These are phyloP conservation scores for Encephalitozoon intestinalis DNA, from an alignment of 371 early-diverging fungal species.

Conservation along the genomic window DNA sequence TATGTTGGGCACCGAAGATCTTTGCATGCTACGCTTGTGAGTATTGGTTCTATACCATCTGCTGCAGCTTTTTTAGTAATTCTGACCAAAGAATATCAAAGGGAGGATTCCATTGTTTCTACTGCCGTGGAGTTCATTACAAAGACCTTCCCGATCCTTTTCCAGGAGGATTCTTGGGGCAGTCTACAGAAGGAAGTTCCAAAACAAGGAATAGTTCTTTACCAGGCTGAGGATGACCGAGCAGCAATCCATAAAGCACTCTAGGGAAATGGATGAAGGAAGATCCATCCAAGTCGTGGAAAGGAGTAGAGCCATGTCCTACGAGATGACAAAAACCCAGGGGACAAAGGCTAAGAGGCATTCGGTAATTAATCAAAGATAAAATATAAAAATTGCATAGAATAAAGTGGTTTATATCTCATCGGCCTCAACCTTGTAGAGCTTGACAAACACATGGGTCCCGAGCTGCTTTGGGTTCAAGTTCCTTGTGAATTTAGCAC, in stretches of 20 bases:
- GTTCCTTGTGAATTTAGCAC: slow-evolving; percentile 58
- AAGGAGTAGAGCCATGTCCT: neutral
- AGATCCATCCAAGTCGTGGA: slow-evolving; percentile 23
- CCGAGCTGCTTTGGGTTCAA: slow-evolving; percentile 52
- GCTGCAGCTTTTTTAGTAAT: slow-evolving; percentile 51
- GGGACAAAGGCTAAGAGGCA: slow-evolving; percentile 34
- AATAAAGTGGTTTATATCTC: slow-evolving; percentile 17
- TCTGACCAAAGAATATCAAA: slow-evolving; percentile 50
- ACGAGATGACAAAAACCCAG: slow-evolving; percentile 27
- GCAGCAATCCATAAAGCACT: neutral
- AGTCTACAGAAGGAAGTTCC: slow-evolving; percentile 30
- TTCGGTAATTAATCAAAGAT: slow-evolving; percentile 1
- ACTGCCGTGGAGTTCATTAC: neutral
- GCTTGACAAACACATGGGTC: slow-evolving; percentile 53
- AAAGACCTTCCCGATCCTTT: neutral
- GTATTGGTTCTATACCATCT: slow-evolving; percentile 53
- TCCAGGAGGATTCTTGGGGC: slow-evolving; percentile 28
- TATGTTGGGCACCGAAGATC: slow-evolving; percentile 5
- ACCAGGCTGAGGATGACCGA: slow-evolving; percentile 27
- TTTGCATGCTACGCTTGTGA: slow-evolving; percentile 47
- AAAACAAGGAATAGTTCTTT: neutral
- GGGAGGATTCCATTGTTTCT: slow-evolving; percentile 22
- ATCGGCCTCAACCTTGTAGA: slow-evolving; percentile 19
- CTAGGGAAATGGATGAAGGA: slow-evolving; percentile 29
- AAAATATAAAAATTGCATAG: neutral